Evolutionary conservation across 805 yeast genomes (phyloP), one percentile per base, ranked within the genome.

Genomic region (Kuraishia capsulata): DNA sequence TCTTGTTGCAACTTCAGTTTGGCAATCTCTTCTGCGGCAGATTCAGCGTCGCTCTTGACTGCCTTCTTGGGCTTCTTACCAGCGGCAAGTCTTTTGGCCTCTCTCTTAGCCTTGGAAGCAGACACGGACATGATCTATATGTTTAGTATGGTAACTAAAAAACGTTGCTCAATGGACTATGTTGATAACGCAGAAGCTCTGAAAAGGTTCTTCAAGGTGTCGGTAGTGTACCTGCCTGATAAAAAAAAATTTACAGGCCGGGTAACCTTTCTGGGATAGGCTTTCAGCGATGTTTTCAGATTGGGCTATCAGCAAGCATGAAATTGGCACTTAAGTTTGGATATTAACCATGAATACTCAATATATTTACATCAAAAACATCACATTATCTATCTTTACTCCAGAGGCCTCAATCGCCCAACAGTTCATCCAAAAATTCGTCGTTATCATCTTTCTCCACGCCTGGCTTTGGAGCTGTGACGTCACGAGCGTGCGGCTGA

Each of bases 61-160:
- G 75, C 73, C 61, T 81, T 75, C 67, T 76, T 81, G 66, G 76
- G 68, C 44, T 72, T 64, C 54, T 77, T 69, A 56, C 88, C 89
- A 51, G 84, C 85, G 43, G 86, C 94, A 51, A 83, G 86, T 65
- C 88, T 87, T 69, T 89, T 90, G 48, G 95, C 96, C 49, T 90
- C 97, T 81, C 98, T 86, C 71, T 90, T 92, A 46, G 97, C 97
- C 64, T 90, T 90, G 17, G 97, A 88, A 48, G 96, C 79, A 41
- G 97, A 90, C 49, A 79, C 74, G 42, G 77, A 71, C 65, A 59
- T 61, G 21, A 21, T 42, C 14, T n/a, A n/a, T n/a, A n/a, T n/a
- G n/a, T n/a, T 23, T n/a, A n/a, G n/a, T n/a, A n/a, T n/a, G n/a
- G n/a, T n/a, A n/a, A n/a, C n/a, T n/a, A n/a, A n/a, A n/a, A n/a